Evolutionary conservation across 73 alveolate genomes (phyloP).

Genomic region (Paramecium caudatum): DNA sequence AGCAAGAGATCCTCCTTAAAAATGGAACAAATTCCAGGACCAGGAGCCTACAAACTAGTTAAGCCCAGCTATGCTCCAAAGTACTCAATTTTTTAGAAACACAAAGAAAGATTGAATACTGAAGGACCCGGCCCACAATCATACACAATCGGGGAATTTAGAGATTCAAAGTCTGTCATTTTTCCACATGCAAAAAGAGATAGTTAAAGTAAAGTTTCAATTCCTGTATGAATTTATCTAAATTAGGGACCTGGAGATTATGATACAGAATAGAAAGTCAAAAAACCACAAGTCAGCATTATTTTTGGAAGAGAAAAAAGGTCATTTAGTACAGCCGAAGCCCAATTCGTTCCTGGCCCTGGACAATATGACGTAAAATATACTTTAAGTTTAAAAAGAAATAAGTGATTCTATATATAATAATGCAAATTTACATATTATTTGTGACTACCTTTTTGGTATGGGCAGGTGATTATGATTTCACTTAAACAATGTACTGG

Average conservation of each 20-base stretch:
- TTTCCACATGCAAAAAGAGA: slow-evolving; percentile 50
- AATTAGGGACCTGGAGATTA: slow-evolving; percentile 58
- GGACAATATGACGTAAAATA: slow-evolving; percentile 7
- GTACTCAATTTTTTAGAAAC: background rate
- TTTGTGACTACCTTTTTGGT: no score
- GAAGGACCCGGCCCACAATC: slow-evolving; percentile 56
- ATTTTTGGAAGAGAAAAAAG: slow-evolving; percentile 65
- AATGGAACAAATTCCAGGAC: slow-evolving; percentile 35
- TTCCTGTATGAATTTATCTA: slow-evolving; percentile 4
- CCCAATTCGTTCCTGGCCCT: slow-evolving; percentile 14
- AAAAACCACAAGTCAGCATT: slow-evolving; percentile 28
- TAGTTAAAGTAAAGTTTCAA: background rate
- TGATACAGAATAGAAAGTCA: background rate
- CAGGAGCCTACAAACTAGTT: background rate
- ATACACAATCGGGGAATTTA: slow-evolving; percentile 12
- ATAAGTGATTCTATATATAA: no score
- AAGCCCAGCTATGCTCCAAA: slow-evolving; percentile 34
- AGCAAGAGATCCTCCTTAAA: slow-evolving; percentile 4
- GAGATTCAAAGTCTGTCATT: background rate
- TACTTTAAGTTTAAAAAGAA: no score
- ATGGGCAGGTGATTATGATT: slow-evolving; percentile 7
- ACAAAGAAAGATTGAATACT: background rate
- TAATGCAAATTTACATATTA: no score
- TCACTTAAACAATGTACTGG: slow-evolving; percentile 50
- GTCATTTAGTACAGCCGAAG: background rate